These are phyloP conservation scores for Alternaria consortialis DNA, from an alignment of 2,329 filamentous ascomycete species.

Conservation along the genomic window DNA sequence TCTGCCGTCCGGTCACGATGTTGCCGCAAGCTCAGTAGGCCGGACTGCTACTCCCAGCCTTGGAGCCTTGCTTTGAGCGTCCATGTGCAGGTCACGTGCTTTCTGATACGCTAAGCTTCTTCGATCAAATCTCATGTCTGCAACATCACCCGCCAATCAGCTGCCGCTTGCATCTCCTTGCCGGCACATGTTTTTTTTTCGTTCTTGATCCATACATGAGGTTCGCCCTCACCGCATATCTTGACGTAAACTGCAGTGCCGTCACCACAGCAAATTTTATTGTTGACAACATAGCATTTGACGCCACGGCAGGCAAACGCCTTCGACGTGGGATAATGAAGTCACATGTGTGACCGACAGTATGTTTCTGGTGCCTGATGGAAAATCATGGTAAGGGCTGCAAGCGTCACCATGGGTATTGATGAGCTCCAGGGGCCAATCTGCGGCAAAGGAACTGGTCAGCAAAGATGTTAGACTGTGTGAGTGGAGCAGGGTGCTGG, in stretches of 20 bases:
- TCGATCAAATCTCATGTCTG: neutral
- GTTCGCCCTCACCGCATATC: constrained; percentile 12
- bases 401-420: constrained; percentile 7
- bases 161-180: neutral
- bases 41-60: neutral
- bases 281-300: constrained; percentile 2
- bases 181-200: constrained; percentile 1
- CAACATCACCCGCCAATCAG: constrained; percentile 4
- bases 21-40: neutral
- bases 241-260: constrained; percentile 4
- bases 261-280: neutral
- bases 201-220: neutral
- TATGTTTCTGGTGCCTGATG: constrained; percentile 15
- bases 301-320: constrained; percentile 14
- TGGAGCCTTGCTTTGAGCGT: neutral
- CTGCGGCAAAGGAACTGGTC: constrained; percentile 12
- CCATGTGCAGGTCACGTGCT: neutral
- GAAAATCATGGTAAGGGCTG: constrained; percentile 5
- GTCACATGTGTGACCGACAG: constrained; percentile 9
- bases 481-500: constrained; percentile 22
- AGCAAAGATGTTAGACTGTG: constrained; percentile 18
- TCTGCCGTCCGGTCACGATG: neutral
- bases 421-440: constrained; percentile 10
- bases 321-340: constrained; percentile 3
- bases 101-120: neutral